Evolutionary conservation across 2,329 filamentous ascomycete species (phyloP), one percentile per base, ranked within the genome.

Genomic region (Thermoascus crustaceus): DNA sequence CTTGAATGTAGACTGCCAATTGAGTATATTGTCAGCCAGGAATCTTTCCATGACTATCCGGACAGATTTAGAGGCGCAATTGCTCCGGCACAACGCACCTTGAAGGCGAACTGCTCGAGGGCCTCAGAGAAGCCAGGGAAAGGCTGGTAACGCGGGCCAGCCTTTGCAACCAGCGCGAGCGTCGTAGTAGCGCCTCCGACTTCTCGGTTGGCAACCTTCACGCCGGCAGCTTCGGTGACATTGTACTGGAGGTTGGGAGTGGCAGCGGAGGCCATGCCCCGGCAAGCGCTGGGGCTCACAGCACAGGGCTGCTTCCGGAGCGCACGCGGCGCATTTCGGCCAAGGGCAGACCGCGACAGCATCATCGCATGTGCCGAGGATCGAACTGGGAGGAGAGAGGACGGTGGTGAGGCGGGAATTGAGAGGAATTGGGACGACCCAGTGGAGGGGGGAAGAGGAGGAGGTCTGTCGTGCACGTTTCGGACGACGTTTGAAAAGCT

Each of bases 21-120:
- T 48, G 40, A 42, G 35, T 19, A 24, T 22, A 13, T 21, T 16
- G 30, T 52, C 34, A 53, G 40, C 37, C 35, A 34, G 22, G 13
- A 6, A 23, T 24, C 8, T 6, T 14, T 11, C 21, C 17, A 19
- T 17, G 25, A 34, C 16, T 5, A 17, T 32, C 25, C 17, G 37
- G 16, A 20, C 4, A n/a, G 16, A 8, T 20, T 6, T 19, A 11
- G 23, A 19, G 8, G 22, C 11, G 24, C 41, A 49, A 60, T 51
- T 43, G 46, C 41, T 41, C 37, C 49, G 19, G 24, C 29, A 30
- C 29, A 18, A 56, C 67, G 53, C 63, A 87, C 91, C 85, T 94
- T 94, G 79, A 95, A 98, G 48, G 93, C 89, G 71, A 93, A 98
- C 64, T 86, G 84, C 71, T 91, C 84, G 49, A 98, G 76, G 40